Base-by-base conservation (phyloP, 2,329 filamentous ascomycete genomes). In the Sordariomycetes sp. region DNA sequence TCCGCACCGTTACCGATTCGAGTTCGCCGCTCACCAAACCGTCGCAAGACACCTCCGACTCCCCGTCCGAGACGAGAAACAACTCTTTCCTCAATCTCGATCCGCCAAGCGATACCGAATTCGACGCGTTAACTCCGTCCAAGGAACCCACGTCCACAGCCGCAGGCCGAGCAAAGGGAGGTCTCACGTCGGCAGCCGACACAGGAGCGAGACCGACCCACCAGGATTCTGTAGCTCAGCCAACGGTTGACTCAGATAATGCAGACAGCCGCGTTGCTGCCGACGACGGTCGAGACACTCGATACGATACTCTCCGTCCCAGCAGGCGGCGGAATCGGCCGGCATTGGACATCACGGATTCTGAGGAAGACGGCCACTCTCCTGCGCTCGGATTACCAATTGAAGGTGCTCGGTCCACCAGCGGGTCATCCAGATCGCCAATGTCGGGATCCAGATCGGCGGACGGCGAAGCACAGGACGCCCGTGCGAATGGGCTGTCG, bases 1-100 rank as follows among this genome's bases (percentile, higher is more conserved):
- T 90, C 48, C 80, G 85, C 57, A 72, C 78, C n/a, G 81, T 88
- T 39, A 74, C 76, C 57, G 71, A 76, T 5, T 74, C 73, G 42
- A 73, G 75, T 10, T 68, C 68, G 15, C 62, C 61, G 50, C 60
- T 60, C 10, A 57, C 62, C 61, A 65, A 53, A 61, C 55, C 42
- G 57, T 59, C 39, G 61, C 61, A 58, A 52, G 59, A 51, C 53
- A 63, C 58, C 54, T 60, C 55, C n/a, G 68, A 70, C 7, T 72
- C 72, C 0, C 71, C 62, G 17, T 62, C 64, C 28, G 66, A 66
- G 53, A 65, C 68, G 12, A 71, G 72, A 34, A 72, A 71, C 36
- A 72, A 76, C 58, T 79, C 77, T 0, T 80, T 80, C 66, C 67
- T 80, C 51, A 71, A 76, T 57, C 73, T 79, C 52, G 76, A 78